A percentile compares a stretch with the other conserved stretches of the same genome.
Evolutionary conservation across 192 early-diverging fungal species (phyloP).

Genomic region (Kappamyces sp.): DNA sequence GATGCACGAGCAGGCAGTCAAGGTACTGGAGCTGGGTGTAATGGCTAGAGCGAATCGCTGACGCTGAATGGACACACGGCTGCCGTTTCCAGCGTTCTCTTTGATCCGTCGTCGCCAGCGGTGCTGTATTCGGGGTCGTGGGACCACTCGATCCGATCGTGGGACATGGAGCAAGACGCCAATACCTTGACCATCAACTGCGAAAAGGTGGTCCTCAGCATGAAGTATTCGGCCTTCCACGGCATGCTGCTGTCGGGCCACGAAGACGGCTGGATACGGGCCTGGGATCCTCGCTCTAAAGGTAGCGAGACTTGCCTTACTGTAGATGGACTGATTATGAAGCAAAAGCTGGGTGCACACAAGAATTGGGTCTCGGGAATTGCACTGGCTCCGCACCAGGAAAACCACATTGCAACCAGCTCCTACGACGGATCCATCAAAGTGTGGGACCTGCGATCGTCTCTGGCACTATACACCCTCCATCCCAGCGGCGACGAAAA

Average conservation of each 20-base stretch:
- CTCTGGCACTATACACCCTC: constrained; percentile 75
- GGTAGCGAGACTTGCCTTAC: constrained; percentile 29
- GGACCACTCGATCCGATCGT: constrained; percentile 88
- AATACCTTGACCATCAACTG: constrained; percentile 53
- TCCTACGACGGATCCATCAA: constrained; percentile 84
- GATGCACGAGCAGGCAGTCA: constrained; percentile 14
- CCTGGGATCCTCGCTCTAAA: constrained; percentile 86
- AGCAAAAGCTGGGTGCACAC: constrained; percentile 70
- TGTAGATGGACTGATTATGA: constrained; percentile 67
- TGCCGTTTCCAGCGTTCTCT: constrained; percentile 66
- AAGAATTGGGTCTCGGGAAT: constrained; percentile 79
- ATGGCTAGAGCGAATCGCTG: constrained; percentile 13
- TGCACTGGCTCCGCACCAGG: constrained; percentile 71
- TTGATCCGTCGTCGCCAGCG: constrained; percentile 54
- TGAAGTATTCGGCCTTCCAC: constrained; percentile 65
- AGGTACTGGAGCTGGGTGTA: constrained; percentile 7
- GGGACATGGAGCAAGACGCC: constrained; percentile 74
- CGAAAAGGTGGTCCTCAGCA: constrained; percentile 72
- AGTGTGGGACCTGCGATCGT: constrained; percentile 93
- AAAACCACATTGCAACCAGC: constrained; percentile 69
- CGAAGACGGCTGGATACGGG: constrained; percentile 68
- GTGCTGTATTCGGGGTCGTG: constrained; percentile 79
- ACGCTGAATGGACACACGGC: constrained; percentile 69
- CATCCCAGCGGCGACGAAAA: constrained; percentile 26
- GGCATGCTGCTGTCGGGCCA: constrained; percentile 84